phyloP scores from a whole-genome alignment of 2,329 filamentous ascomycete species.

The Sarocladium brachiariae region DNA sequence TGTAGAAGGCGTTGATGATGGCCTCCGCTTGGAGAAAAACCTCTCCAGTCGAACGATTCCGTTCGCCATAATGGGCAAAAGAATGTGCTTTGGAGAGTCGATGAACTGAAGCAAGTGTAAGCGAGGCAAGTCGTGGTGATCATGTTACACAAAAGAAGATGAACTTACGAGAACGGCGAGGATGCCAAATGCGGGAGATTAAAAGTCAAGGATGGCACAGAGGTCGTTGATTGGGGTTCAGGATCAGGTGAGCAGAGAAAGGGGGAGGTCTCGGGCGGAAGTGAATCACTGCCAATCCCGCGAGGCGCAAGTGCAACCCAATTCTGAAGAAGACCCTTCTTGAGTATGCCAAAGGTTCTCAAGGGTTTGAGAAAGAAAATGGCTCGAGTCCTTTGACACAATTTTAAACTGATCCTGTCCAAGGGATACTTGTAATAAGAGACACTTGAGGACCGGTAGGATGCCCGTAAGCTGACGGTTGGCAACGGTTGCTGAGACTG shows the following conservation, averaged over 20 bases:
- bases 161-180: slow-evolving; percentile 1
- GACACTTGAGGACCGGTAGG: background rate
- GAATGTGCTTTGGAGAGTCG: background rate
- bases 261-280: slow-evolving; percentile 2
- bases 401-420: too few relatives aligned
- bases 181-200: background rate
- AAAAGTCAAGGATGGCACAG: background rate
- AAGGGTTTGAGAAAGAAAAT: background rate
- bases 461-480: background rate
- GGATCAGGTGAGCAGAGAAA: background rate
- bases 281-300: slow-evolving; percentile 8
- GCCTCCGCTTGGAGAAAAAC: slow-evolving; percentile 40
- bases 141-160: slow-evolving; percentile 1
- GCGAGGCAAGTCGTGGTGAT: background rate
- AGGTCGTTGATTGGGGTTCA: background rate
- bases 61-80: slow-evolving; percentile 36
- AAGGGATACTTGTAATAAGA: too few relatives aligned
- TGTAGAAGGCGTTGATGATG: slow-evolving; percentile 16
- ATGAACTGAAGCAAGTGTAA: slow-evolving; percentile 6
- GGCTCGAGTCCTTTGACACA: too few relatives aligned
- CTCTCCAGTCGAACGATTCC: slow-evolving; percentile 44
- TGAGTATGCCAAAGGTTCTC: background rate
- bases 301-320: background rate
- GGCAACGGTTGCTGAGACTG: background rate
- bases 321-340: background rate